A percentile compares a stretch with the other conserved stretches of the same genome.
phyloP scores from a whole-genome alignment of 306 rosid species.

The Pachyrhizus erosus region DNA sequence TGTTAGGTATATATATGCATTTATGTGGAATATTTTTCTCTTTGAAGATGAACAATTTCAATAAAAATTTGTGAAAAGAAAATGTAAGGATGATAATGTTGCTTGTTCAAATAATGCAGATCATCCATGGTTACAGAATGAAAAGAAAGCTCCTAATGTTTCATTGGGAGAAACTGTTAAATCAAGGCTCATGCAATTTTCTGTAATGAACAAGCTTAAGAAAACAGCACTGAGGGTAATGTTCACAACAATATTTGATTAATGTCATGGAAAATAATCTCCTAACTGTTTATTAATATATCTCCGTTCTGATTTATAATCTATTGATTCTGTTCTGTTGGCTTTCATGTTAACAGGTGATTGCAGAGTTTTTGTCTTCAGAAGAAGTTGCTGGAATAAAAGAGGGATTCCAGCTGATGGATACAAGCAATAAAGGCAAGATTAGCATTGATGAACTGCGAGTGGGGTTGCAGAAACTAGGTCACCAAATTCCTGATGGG shows the following conservation, averaged over 20 bases:
- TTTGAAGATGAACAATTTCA: neutral
- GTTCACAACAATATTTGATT: slow-evolving; percentile 31
- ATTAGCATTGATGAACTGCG: slow-evolving; percentile 77
- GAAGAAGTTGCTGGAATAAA: slow-evolving; percentile 93
- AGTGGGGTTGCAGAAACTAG: slow-evolving; percentile 77
- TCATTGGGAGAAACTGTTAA: slow-evolving; percentile 90
- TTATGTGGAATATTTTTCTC: slow-evolving; percentile 2
- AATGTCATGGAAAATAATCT: slow-evolving; percentile 6
- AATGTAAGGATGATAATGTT: slow-evolving; percentile 24
- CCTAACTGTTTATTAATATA: slow-evolving; percentile 25
- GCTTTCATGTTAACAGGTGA: slow-evolving; percentile 63
- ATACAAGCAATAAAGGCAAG: slow-evolving; percentile 71
- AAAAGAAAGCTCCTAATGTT: slow-evolving; percentile 86
- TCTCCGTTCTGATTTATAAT: neutral
- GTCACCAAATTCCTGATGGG: slow-evolving; percentile 83
- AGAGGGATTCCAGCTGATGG: slow-evolving; percentile 83
- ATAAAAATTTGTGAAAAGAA: neutral
- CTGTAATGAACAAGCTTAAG: slow-evolving; percentile 98
- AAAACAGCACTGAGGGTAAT: slow-evolving; percentile 93
- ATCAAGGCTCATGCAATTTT: slow-evolving; percentile 91
- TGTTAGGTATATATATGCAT: slow-evolving; percentile 69
- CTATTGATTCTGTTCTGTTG: slow-evolving; percentile 29
- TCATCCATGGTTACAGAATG: slow-evolving; percentile 94
- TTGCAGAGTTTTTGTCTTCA: slow-evolving; percentile 83
- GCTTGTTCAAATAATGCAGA: slow-evolving; percentile 59